A percentile compares a stretch with the other conserved stretches of the same genome.
Evolutionary conservation across 305 asterid species (phyloP).

Genomic region (Stenogyne calaminthoides): DNA sequence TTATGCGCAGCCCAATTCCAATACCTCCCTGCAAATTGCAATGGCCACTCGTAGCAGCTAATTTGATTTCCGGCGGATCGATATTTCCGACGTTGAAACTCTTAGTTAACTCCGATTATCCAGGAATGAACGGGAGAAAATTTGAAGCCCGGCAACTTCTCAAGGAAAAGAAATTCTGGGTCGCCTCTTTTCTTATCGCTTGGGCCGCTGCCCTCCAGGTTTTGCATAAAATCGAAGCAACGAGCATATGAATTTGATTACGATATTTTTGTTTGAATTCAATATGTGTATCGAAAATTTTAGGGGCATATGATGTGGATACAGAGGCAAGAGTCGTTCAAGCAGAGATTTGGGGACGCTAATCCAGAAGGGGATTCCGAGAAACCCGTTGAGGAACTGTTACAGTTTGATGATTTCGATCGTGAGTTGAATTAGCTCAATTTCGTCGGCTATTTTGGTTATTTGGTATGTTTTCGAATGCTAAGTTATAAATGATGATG

Average conservation of each 20-base stretch:
- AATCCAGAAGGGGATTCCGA: constrained; percentile 34
- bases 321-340: constrained; percentile 74
- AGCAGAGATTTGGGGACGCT: constrained; percentile 59
- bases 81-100: background rate
- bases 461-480: background rate
- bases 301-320: constrained; percentile 93
- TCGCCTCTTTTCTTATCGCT: constrained; percentile 62
- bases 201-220: constrained; percentile 94
- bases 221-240: background rate
- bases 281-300: background rate
- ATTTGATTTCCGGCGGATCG: background rate
- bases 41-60: background rate
- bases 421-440: background rate
- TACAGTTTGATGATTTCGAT: constrained; percentile 11
- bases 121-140: constrained; percentile 48
- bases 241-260: background rate
- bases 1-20: constrained; percentile 1
- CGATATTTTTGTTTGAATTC: background rate
- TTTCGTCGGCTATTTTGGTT: background rate
- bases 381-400: constrained; percentile 34
- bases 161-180: constrained; percentile 67
- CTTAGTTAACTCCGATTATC: background rate
- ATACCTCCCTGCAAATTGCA: background rate
- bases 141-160: constrained; percentile 46
- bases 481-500: background rate